Base-by-base conservation (phyloP, 2,329 filamentous ascomycete species). In the Colletotrichum australisinense region DNA sequence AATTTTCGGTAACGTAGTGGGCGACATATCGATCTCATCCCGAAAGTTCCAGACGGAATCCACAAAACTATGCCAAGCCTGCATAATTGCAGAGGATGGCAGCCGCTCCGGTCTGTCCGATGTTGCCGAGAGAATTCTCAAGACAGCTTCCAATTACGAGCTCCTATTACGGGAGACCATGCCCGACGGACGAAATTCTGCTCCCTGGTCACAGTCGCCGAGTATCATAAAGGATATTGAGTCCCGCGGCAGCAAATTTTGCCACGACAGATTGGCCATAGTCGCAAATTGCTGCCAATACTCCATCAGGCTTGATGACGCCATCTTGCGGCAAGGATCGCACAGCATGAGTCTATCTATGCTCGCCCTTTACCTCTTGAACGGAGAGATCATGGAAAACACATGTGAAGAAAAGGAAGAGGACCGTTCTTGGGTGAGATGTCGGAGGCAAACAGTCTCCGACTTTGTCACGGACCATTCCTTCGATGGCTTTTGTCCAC, bases 281-380 rank as follows among this genome's bases (percentile, higher is more conserved):
- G 26, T 49, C 9, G 55, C 64, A 14, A 67, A 67, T 30, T 67
- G 64, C 64, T 67, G 64, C 55, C 28, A 49, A 5, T 67, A 59
- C 38, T 52, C 64, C 4, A 46, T 55, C 8, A 55, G 55, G 30
- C 38, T 67, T 14, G 55, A 67, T 38, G 42, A 42, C 8, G 26
- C 35, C 22, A 24, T 19, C 8, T 35, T 67, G 19, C 30, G 12
- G n/a, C 35, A 24, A 42, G 35, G 38, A 19, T 11, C 16, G 2
- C 35, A 30, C 22, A 67, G 53, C 12, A 42, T 59, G 24, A 49
- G 35, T 38, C 16, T 59, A 3, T n/a, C 55, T 2, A 58, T 67
- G 53, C 38, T 67, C 6, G 64, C 32, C 1, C 16, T 52, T 8
- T 67, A 52, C 7, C 35, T 67, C 11, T 9, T 59, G 9, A 67